Conservation (phyloP, 805 yeast genomes). For the Nakazawaea ambrosiae region DNA sequence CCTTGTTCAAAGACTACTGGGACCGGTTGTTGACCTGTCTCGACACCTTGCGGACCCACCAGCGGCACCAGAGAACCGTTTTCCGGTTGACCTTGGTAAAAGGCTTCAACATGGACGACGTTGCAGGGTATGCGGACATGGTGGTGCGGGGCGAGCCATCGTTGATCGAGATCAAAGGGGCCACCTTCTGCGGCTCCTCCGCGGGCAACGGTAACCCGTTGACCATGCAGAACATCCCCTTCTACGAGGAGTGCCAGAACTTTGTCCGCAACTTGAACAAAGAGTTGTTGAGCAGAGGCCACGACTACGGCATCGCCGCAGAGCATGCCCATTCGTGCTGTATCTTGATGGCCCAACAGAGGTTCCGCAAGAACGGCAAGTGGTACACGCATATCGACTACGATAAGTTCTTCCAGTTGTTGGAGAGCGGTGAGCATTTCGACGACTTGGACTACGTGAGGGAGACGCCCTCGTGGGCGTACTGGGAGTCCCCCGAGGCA, state of each 20-base stretch:
- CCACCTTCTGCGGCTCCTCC: conserved; percentile 91
- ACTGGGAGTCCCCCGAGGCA: conserved; percentile 77
- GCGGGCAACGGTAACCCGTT: conserved; percentile 77
- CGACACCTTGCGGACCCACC: conserved; percentile 67
- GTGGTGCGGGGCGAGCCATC: conserved; percentile 79
- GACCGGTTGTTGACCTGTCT: conserved; percentile 77
- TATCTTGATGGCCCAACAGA: conserved; percentile 70
- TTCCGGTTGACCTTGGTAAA: conserved; percentile 86
- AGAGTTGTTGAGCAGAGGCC: conserved; percentile 59
- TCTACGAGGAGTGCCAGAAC: conserved; percentile 78
- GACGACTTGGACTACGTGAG: conserved; percentile 74
- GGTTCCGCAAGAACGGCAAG: conserved; percentile 59
- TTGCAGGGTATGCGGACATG: conserved; percentile 78
- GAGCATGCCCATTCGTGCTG: conserved; percentile 96
- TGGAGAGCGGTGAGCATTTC: conserved; percentile 54
- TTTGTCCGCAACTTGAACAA: conserved; percentile 61
- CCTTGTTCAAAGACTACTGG: conserved; percentile 88
- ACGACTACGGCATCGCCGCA: conserved; percentile 78
- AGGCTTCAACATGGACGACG: conserved; percentile 83
- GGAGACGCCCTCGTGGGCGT: conserved; percentile 87
- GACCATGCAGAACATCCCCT: conserved; percentile 94
- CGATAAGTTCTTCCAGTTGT: conserved; percentile 59
- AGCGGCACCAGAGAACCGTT: conserved; percentile 82
- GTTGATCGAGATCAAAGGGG: conserved; percentile 89
- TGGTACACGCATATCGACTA: conserved; percentile 93